These are phyloP conservation scores for Symbiodinium pilosum DNA, from an alignment of 73 alveolate genomes.

Conservation along the genomic window DNA sequence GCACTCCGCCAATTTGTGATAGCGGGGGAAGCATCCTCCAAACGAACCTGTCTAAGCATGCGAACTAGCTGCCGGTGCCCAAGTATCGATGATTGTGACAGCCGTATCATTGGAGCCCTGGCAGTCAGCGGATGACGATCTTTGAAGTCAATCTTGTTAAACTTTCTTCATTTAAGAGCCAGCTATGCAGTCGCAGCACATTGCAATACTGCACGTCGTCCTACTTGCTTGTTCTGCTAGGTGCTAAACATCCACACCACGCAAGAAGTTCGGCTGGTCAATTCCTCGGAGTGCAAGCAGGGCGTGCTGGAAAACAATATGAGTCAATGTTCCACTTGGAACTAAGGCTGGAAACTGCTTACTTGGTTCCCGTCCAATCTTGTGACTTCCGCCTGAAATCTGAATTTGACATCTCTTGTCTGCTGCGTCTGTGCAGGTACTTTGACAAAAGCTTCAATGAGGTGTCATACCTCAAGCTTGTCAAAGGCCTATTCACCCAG, in stretches of 20 bases:
- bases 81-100: too few species aligned
- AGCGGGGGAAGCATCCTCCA: too few species aligned
- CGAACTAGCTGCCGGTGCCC: too few species aligned
- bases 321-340: too few species aligned
- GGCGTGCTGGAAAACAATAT: too few species aligned
- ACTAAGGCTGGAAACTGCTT: constrained; percentile 78
- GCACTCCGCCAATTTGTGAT: too few species aligned
- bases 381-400: neutral
- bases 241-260: constrained; percentile 91
- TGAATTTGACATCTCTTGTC: neutral
- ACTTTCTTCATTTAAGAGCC: too few species aligned
- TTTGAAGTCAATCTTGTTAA: too few species aligned
- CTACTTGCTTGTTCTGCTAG: neutral
- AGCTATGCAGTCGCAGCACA: too few species aligned
- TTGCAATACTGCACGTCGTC: neutral
- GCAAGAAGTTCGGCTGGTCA: constrained; percentile 61
- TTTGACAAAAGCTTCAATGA: constrained; percentile 97
- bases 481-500: constrained; percentile 97
- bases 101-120: too few species aligned
- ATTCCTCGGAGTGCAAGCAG: constrained; percentile 1
- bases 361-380: constrained; percentile 80
- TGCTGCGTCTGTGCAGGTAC: constrained; percentile 64
- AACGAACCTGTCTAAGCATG: too few species aligned
- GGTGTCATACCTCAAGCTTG: constrained; percentile 96
- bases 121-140: too few species aligned